A percentile compares a stretch with the other conserved stretches of the same genome.
These are phyloP conservation scores for Yamadazyma dushanensis DNA, from an alignment of 1,139 yeast genomes.

Conservation along the genomic window DNA sequence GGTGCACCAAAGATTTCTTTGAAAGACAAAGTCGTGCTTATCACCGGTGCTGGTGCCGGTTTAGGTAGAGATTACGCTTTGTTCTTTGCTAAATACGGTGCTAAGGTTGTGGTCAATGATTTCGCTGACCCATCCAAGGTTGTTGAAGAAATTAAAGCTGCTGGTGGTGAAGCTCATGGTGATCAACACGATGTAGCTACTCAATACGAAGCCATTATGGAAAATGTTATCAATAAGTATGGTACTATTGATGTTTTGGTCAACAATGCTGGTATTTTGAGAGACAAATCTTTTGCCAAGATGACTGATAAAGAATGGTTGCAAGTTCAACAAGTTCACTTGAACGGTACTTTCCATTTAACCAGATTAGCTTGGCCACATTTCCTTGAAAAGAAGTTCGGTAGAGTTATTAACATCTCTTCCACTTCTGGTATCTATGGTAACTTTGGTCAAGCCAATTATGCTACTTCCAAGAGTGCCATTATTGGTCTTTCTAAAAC, in stretches of 20 bases:
- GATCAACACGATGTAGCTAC: slow-evolving; percentile 81
- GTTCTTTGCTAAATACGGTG: slow-evolving; percentile 86
- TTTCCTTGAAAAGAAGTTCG: slow-evolving; percentile 73
- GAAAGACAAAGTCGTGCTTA: slow-evolving; percentile 81
- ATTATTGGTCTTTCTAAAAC: slow-evolving; percentile 84
- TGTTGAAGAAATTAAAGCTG: slow-evolving; percentile 73
- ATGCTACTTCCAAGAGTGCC: slow-evolving; percentile 91
- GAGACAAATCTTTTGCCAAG: slow-evolving; percentile 87
- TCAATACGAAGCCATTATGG: slow-evolving; percentile 73
- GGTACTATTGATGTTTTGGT: slow-evolving; percentile 85
- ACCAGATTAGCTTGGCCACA: slow-evolving; percentile 94
- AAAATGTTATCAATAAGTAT: slow-evolving; percentile 73
- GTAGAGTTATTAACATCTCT: slow-evolving; percentile 83
- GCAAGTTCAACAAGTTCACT: slow-evolving; percentile 77
- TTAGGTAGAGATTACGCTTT: slow-evolving; percentile 90
- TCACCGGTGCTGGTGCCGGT: slow-evolving; percentile 97
- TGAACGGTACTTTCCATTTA: slow-evolving; percentile 77
- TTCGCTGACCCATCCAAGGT: slow-evolving; percentile 73
- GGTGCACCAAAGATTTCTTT: slow-evolving; percentile 54
- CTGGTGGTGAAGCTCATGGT: slow-evolving; percentile 83
- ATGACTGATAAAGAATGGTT: slow-evolving; percentile 87
- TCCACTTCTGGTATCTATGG: slow-evolving; percentile 98
- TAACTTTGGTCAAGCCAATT: slow-evolving; percentile 96
- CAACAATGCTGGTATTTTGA: slow-evolving; percentile 92
- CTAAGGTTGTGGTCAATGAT: slow-evolving; percentile 93